Percentiles rank a stretch among this genome's conserved stretches.
Conservation (phyloP, 2,329 filamentous ascomycete species). For the Colletotrichum tropicicola region DNA sequence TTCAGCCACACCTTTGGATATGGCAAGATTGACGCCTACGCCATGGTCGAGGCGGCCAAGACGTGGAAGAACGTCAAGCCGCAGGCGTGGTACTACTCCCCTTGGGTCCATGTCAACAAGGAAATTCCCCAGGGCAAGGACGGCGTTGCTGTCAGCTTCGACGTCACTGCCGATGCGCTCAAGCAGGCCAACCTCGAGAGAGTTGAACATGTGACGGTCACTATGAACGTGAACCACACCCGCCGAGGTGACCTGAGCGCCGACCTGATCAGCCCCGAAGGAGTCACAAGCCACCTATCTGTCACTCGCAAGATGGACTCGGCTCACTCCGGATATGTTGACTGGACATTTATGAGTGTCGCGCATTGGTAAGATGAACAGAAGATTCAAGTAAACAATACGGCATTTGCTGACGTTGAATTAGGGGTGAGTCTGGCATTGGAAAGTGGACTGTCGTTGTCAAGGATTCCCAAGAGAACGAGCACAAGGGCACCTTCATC, state of each 20-base stretch:
- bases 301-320: constrained; percentile 77
- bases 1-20: constrained; percentile 97
- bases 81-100: constrained; percentile 93
- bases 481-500: constrained; percentile 78
- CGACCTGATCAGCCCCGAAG: constrained; percentile 85
- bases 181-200: constrained; percentile 84
- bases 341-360: constrained; percentile 99
- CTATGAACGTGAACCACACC: constrained; percentile 93
- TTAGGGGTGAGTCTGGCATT: constrained; percentile 84
- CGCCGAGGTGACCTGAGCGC: constrained; percentile 92
- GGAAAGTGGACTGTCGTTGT: constrained; percentile 93
- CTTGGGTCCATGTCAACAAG: constrained; percentile 91
- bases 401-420: not conserved
- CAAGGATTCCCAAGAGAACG: constrained; percentile 84
- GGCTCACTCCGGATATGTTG: constrained; percentile 75
- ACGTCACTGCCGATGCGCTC: constrained; percentile 84
- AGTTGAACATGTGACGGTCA: constrained; percentile 94
- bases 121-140: constrained; percentile 84
- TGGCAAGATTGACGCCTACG: constrained; percentile 91
- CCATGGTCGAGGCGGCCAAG: constrained; percentile 86
- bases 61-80: constrained; percentile 90
- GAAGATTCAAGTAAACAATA: too few relatives aligned
- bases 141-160: constrained; percentile 82
- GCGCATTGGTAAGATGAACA: constrained; percentile 79
- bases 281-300: constrained; percentile 85